A percentile compares a stretch with the other conserved stretches of the same genome.
Conservation (phyloP, 768 basidiomycete genomes). For the Lenzites betulinus region DNA sequence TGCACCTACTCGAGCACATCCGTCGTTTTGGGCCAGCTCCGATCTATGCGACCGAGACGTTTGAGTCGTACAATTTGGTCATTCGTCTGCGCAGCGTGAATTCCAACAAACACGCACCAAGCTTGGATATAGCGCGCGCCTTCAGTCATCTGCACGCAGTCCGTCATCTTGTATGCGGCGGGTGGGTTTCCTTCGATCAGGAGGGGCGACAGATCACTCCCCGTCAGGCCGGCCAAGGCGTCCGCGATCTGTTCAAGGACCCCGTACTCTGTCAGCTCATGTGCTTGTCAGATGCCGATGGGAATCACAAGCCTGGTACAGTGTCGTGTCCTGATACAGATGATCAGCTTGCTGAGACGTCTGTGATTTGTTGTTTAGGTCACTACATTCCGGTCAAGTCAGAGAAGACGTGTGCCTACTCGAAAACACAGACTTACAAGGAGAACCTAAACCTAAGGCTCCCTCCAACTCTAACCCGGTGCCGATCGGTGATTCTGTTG, state of each 20-base stretch:
- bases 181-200: slow-evolving; percentile 9
- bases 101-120: slow-evolving; percentile 29
- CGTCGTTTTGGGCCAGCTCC: slow-evolving; percentile 28
- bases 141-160: slow-evolving; percentile 21
- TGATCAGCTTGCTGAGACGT: no score
- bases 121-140: slow-evolving; percentile 25
- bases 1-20: slow-evolving; percentile 30
- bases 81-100: slow-evolving; percentile 25
- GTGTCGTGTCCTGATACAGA: no score
- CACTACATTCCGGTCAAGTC: no score
- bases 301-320: no score
- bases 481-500: no score
- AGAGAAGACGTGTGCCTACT: no score
- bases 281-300: no score
- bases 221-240: neutral
- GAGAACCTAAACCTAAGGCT: no score
- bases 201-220: neutral
- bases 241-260: neutral
- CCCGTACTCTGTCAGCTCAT: no score
- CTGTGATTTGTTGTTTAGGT: no score
- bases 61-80: slow-evolving; percentile 32
- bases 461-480: no score
- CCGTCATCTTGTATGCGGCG: slow-evolving; percentile 28
- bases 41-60: slow-evolving; percentile 27
- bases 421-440: no score